Conservation (phyloP, 2,329 filamentous ascomycete genomes). For the Aspergillus latus region DNA sequence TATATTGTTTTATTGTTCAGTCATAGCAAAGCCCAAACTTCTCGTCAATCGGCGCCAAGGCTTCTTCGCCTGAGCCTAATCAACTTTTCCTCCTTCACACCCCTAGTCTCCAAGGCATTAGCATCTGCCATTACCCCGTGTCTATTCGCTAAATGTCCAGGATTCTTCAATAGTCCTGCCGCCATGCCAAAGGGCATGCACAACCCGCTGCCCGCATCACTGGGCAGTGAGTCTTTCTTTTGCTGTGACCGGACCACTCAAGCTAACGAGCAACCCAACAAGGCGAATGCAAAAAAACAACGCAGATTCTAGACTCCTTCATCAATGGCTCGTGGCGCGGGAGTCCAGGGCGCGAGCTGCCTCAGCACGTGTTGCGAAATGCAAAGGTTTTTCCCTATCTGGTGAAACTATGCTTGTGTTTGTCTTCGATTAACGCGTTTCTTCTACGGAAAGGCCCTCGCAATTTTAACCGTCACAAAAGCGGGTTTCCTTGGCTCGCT, state of each 20-base stretch:
- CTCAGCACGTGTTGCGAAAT: slow-evolving; percentile 77
- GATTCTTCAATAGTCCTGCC: neutral
- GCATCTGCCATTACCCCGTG: neutral
- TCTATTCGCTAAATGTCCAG: neutral
- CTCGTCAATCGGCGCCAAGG: neutral
- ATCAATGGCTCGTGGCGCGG: slow-evolving; percentile 88
- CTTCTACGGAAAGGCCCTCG: slow-evolving; percentile 40
- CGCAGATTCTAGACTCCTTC: slow-evolving; percentile 90
- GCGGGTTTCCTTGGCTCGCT: slow-evolving; percentile 48
- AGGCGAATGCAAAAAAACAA: slow-evolving; percentile 96
- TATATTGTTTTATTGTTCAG: neutral
- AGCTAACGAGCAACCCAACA: neutral
- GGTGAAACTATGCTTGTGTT: neutral
- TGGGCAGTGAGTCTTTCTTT: slow-evolving; percentile 39
- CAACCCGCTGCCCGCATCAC: slow-evolving; percentile 47
- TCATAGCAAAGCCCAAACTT: neutral
- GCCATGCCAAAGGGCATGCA: slow-evolving; percentile 29
- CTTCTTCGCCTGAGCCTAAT: neutral
- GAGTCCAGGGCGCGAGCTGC: slow-evolving; percentile 92
- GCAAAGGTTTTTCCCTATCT: slow-evolving; percentile 66
- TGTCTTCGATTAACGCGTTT: neutral
- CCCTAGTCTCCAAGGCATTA: neutral
- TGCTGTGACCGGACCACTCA: neutral
- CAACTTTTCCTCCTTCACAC: neutral
- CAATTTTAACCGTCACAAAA: slow-evolving; percentile 48